phyloP scores from a whole-genome alignment of 2,329 filamentous ascomycete species.

The Paecilomyces variotii region DNA sequence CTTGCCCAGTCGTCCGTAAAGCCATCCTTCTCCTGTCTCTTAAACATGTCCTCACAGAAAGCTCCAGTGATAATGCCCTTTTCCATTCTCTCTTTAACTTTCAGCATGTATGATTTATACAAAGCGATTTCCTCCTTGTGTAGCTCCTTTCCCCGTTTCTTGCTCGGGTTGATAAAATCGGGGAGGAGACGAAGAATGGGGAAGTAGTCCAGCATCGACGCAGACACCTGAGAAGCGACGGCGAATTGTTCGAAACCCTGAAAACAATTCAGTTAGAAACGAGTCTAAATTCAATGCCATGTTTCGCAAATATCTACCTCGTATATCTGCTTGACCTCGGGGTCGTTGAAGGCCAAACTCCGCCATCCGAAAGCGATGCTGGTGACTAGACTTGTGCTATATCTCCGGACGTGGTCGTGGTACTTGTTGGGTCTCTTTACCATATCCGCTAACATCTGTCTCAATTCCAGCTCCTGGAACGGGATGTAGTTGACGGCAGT shows the following conservation, averaged over 20 bases:
- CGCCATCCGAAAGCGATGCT: conserved; percentile 10
- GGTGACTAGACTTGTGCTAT: conserved; percentile 7
- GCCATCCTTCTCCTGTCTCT: conserved; percentile 7
- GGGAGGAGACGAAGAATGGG: conserved; percentile 10
- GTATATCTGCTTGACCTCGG: conserved; percentile 6
- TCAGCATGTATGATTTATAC: conserved; percentile 9
- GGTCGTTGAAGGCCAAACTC: conserved; percentile 4
- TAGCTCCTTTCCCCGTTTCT: conserved; percentile 5
- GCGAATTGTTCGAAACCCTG: conserved; percentile 8
- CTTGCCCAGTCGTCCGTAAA: conserved; percentile 10
- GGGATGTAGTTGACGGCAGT: conserved; percentile 10
- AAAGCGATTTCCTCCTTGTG: conserved; percentile 7
- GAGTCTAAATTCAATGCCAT: not conserved
- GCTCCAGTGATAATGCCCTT: conserved; percentile 6
- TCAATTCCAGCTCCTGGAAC: conserved; percentile 11
- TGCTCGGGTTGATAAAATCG: conserved; percentile 6
- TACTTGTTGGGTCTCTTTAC: conserved; percentile 9
- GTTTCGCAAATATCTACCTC: not conserved
- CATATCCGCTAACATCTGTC: conserved; percentile 10
- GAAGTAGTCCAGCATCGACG: conserved; percentile 9
- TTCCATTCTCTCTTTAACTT: conserved; percentile 4
- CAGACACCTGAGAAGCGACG: conserved; percentile 4
- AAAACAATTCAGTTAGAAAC: conserved; percentile 3
- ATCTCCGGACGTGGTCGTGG: conserved; percentile 7
- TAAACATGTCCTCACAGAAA: conserved; percentile 10